These are phyloP conservation scores for Piper betle DNA, from an alignment of 164 flowering plant species.

Conservation along the genomic window DNA sequence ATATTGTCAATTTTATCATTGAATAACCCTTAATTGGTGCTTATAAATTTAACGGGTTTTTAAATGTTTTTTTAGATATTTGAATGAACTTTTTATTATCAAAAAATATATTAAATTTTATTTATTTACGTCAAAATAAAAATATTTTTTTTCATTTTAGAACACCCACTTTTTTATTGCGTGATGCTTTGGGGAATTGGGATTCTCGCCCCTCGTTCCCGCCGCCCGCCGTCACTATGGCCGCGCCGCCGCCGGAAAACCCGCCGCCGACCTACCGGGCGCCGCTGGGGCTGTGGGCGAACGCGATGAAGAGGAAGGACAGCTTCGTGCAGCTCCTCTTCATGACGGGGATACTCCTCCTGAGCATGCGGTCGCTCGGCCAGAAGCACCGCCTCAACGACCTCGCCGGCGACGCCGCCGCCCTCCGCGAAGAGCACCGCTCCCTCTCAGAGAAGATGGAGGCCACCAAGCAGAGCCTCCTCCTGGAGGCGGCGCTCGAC, in stretches of 20 bases:
- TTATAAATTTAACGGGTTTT: no score
- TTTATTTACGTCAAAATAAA: no score
- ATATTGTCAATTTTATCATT: no score
- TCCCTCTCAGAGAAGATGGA: slow-evolving; percentile 44
- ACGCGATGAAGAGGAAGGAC: slow-evolving; percentile 25
- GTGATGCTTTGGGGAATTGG: no score
- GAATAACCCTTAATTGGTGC: no score
- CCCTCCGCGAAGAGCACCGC: slow-evolving; percentile 50
- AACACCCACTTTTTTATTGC: no score
- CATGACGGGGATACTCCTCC: slow-evolving; percentile 62
- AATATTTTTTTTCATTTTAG: no score
- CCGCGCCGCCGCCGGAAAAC: not conserved
- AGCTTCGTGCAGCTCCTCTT: slow-evolving; percentile 65
- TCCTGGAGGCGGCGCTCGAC: slow-evolving; percentile 62
- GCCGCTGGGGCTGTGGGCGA: not conserved
- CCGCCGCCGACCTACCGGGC: not conserved
- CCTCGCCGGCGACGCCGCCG: slow-evolving; percentile 49
- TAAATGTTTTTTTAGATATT: no score
- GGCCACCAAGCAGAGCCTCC: slow-evolving; percentile 47
- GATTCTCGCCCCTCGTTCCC: no score
- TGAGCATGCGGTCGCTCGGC: slow-evolving; percentile 64
- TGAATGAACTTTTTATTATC: no score
- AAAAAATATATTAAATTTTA: no score
- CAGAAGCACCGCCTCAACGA: slow-evolving; percentile 70
- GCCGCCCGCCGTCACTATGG: not conserved